Percentiles rank a stretch among this genome's conserved stretches.
These are phyloP conservation scores for Pseudomassariella vexata DNA, from an alignment of 2,329 filamentous ascomycete species.

Conservation along the genomic window DNA sequence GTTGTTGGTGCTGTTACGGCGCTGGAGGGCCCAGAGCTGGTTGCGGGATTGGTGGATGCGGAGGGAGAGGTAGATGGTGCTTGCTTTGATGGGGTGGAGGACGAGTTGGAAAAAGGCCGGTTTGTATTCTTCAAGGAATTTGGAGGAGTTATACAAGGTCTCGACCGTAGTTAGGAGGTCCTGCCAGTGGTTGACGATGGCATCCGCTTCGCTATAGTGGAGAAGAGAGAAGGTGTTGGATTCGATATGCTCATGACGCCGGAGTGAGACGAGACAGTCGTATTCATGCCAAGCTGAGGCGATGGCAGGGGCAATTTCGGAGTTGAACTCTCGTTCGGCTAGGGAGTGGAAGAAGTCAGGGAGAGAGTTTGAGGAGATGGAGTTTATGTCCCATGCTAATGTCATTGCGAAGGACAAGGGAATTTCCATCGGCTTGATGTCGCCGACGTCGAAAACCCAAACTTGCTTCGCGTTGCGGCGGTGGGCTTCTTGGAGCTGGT, in stretches of 20 bases:
- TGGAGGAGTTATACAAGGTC: not conserved
- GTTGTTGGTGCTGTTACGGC: slow-evolving; percentile 49
- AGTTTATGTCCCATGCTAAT: slow-evolving; percentile 49
- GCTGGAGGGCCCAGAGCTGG: slow-evolving; percentile 47
- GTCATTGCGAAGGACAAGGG: slow-evolving; percentile 16
- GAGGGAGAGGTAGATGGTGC: slow-evolving; percentile 45
- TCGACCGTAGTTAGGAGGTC: not conserved
- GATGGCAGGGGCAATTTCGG: slow-evolving; percentile 36
- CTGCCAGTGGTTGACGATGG: slow-evolving; percentile 1
- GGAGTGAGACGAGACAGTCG: slow-evolving; percentile 38
- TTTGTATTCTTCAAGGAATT: not conserved
- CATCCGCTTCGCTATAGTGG: slow-evolving; percentile 4
- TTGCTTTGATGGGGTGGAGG: slow-evolving; percentile 54
- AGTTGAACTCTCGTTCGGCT: slow-evolving; percentile 45
- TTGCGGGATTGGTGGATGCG: slow-evolving; percentile 42
- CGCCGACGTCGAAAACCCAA: slow-evolving; percentile 64
- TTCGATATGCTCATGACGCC: slow-evolving; percentile 57
- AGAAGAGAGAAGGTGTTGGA: slow-evolving; percentile 43
- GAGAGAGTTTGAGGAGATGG: slow-evolving; percentile 31
- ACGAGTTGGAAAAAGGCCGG: slow-evolving; percentile 42
- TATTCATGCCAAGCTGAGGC: slow-evolving; percentile 47
- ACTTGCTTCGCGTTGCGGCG: slow-evolving; percentile 53
- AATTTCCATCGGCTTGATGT: slow-evolving; percentile 51
- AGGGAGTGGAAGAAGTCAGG: slow-evolving; percentile 38
- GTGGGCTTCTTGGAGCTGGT: slow-evolving; percentile 52